Evolutionary conservation across 1,284 basidiomycete species (phyloP).

Genomic region (Phellinidium pouzarii): DNA sequence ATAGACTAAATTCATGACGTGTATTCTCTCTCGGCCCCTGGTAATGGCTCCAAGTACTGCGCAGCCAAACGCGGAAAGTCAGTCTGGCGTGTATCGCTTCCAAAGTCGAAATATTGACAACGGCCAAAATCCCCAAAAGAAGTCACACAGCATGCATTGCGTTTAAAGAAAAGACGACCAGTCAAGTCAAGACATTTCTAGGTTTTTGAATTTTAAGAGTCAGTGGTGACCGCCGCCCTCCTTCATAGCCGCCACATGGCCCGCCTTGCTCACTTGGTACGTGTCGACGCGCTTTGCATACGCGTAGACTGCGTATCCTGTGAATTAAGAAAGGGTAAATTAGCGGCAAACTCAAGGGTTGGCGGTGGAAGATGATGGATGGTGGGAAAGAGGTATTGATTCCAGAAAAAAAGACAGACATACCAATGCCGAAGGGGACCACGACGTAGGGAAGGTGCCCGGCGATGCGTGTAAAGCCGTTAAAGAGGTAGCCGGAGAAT

Average conservation of each 20-base stretch:
- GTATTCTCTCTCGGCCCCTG: no score
- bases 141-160: no score
- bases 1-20: no score
- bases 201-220: not conserved
- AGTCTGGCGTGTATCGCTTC: no score
- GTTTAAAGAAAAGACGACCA: no score
- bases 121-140: no score
- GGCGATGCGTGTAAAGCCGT: constrained; percentile 76
- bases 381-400: not conserved
- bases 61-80: no score
- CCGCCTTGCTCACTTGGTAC: constrained; percentile 76
- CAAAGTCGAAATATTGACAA: no score
- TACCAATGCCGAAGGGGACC: constrained; percentile 74
- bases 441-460: constrained; percentile 76
- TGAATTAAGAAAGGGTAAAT: no score
- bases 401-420: no score
- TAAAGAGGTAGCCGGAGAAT: constrained; percentile 76
- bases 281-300: constrained; percentile 73
- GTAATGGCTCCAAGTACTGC: no score
- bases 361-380: not conserved
- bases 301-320: constrained; percentile 79
- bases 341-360: no score
- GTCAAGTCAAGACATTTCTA: not conserved
- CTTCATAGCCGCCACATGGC: constrained; percentile 47
- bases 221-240: constrained; percentile 12